phyloP scores from a whole-genome alignment of 2,329 filamentous ascomycete species.

The Beauveria caledonica region DNA sequence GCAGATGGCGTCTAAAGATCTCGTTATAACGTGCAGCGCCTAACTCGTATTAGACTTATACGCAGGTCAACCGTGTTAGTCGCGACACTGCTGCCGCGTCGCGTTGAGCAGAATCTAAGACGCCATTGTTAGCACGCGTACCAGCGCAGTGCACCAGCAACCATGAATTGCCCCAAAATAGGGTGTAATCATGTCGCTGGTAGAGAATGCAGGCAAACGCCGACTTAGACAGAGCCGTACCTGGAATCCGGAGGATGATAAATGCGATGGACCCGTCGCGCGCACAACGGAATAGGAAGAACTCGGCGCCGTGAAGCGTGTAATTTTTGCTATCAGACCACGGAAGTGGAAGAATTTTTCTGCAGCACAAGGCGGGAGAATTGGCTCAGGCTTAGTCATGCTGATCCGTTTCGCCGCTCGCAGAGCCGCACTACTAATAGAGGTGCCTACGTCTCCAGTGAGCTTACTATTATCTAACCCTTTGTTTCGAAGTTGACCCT shows the following conservation, averaged over 20 bases:
- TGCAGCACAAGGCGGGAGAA: not conserved
- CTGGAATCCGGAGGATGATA: conserved; percentile 31
- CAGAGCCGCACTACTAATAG: not conserved
- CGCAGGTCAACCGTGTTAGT: not conserved
- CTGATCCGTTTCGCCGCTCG: not conserved
- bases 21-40: not conserved
- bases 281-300: conserved; percentile 39
- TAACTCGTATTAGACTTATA: not conserved
- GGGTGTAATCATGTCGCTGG: not conserved
- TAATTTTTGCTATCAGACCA: conserved; percentile 13
- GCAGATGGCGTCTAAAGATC: not conserved
- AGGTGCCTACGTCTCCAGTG: not conserved
- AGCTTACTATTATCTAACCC: not conserved
- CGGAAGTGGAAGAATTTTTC: conserved; percentile 20
- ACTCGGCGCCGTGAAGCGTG: conserved; percentile 28
- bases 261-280: conserved; percentile 33
- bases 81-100: conserved; percentile 3
- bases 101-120: conserved; percentile 5
- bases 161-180: not conserved
- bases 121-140: conserved; percentile 9
- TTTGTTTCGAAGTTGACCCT: not conserved
- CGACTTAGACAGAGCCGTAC: conserved; percentile 28
- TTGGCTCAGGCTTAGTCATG: conserved; percentile 4
- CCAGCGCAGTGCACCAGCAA: not conserved
- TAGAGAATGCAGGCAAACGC: conserved; percentile 8